These are phyloP conservation scores for Draba incana DNA, from an alignment of 345 rosid species.

Conservation along the genomic window DNA sequence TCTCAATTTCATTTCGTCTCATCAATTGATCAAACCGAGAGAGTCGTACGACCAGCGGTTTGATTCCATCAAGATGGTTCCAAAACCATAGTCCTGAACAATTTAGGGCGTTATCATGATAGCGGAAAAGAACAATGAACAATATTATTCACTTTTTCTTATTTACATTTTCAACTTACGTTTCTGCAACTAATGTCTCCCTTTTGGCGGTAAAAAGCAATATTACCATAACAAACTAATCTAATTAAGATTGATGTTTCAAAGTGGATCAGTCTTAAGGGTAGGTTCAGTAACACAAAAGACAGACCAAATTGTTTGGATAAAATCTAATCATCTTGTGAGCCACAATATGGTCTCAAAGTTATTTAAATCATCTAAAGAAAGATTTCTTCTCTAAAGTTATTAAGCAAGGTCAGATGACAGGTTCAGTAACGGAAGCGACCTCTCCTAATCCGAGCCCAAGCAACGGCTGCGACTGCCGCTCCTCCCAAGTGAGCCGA, in stretches of 20 bases:
- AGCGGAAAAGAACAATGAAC: too few species aligned
- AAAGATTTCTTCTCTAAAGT: constrained; percentile 16
- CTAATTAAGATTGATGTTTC: not conserved
- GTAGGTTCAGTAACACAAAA: constrained; percentile 4
- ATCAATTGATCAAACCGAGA: too few species aligned
- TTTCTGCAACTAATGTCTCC: not conserved
- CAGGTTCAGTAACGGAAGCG: constrained; percentile 45
- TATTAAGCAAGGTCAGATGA: constrained; percentile 17
- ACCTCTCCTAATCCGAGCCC: constrained; percentile 67
- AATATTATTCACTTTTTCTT: too few species aligned
- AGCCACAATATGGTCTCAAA: constrained; percentile 28
- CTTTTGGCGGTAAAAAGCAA: not conserved
- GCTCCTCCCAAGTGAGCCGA: constrained; percentile 95
- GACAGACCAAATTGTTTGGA: constrained; percentile 7
- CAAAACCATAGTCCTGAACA: too few species aligned
- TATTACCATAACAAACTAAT: not conserved
- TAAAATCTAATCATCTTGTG: constrained; percentile 1
- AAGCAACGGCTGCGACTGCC: constrained; percentile 83
- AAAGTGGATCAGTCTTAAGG: constrained; percentile 25
- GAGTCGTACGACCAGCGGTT: too few species aligned
- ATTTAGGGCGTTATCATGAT: too few species aligned
- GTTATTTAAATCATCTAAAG: constrained; percentile 7
- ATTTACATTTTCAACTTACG: too few species aligned
- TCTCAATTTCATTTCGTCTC: too few species aligned
- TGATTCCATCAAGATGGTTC: too few species aligned